Percentiles rank a stretch among this genome's conserved stretches.
Evolutionary conservation across 441 rosid species (phyloP).

Genomic region (Populus hybrid): DNA sequence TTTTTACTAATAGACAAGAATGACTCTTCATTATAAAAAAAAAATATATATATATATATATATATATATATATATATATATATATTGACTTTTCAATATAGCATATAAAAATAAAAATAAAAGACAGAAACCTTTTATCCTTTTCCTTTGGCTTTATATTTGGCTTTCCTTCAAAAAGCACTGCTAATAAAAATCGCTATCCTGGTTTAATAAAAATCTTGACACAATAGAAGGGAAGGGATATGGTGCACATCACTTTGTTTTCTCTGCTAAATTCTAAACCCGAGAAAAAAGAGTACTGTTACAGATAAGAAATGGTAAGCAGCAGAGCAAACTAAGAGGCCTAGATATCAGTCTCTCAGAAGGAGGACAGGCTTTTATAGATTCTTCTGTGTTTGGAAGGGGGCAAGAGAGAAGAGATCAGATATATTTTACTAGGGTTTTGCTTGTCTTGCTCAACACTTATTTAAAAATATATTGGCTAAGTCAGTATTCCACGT

Average conservation of each 20-base stretch:
- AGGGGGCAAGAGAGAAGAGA: background rate
- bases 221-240: background rate
- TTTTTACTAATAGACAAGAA: too few species aligned
- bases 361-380: background rate
- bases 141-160: too few species aligned
- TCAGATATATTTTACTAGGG: conserved; percentile 1
- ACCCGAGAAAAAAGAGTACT: background rate
- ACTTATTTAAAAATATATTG: conserved; percentile 4
- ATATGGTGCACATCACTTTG: too few species aligned
- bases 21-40: too few species aligned
- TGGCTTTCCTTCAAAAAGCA: too few species aligned
- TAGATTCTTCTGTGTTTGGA: background rate
- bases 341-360: background rate
- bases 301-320: background rate
- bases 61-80: too few species aligned
- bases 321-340: background rate
- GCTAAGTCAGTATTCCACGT: conserved; percentile 63
- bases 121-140: too few species aligned
- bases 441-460: conserved; percentile 19
- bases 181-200: background rate
- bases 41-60: too few species aligned
- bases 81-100: too few species aligned
- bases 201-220: background rate
- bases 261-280: background rate
- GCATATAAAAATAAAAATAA: too few species aligned